phyloP scores from a whole-genome alignment of 129 eudicot genomes.

The Lactuca saligna region DNA sequence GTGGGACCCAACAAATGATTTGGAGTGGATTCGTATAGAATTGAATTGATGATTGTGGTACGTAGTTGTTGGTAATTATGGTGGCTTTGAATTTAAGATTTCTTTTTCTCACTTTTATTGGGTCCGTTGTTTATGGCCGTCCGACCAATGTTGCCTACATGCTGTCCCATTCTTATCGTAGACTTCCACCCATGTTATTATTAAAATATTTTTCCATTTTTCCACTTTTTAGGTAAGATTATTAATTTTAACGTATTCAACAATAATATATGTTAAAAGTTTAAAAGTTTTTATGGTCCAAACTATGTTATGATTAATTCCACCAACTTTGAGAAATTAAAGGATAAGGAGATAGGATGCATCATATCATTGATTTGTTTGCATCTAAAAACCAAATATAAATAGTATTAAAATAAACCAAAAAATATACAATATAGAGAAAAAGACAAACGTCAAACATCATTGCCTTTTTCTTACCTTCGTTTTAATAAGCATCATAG shows the following conservation, averaged over 20 bases:
- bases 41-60: slow-evolving; percentile 31
- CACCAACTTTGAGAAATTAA: slow-evolving; percentile 26
- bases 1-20: slow-evolving; percentile 30
- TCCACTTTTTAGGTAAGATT: neutral
- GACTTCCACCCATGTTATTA: slow-evolving; percentile 25
- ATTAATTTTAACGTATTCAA: neutral
- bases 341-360: slow-evolving; percentile 33
- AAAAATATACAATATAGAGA: neutral
- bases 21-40: slow-evolving; percentile 26
- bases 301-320: slow-evolving; percentile 24
- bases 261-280: neutral
- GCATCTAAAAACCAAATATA: slow-evolving; percentile 7
- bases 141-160: slow-evolving; percentile 41
- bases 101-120: slow-evolving; percentile 15
- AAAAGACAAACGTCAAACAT: slow-evolving; percentile 17
- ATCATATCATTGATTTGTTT: slow-evolving; percentile 33
- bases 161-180: slow-evolving; percentile 29
- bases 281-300: neutral
- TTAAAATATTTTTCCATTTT: neutral
- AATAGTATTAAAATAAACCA: slow-evolving; percentile 18
- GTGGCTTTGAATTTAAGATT: slow-evolving; percentile 33
- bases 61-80: slow-evolving; percentile 39
- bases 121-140: slow-evolving; percentile 39
- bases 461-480: slow-evolving; percentile 5
- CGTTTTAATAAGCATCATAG: neutral